These are phyloP conservation scores for Rauvolfia tetraphylla DNA, from an alignment of 257 asterid genomes.

Conservation along the genomic window DNA sequence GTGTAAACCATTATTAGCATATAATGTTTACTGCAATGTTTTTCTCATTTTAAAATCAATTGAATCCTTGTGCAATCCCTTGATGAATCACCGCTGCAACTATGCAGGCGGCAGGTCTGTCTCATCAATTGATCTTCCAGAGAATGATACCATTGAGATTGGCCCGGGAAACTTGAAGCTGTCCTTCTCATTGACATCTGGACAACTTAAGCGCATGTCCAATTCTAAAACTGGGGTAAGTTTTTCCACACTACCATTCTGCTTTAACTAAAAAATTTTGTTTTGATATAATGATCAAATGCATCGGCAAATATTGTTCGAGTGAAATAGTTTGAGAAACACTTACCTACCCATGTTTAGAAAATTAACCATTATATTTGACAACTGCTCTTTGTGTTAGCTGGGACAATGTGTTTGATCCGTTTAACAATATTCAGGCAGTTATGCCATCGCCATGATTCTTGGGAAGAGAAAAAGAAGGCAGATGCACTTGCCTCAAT, in stretches of 20 bases:
- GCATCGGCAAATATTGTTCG: not conserved
- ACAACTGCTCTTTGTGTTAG: not conserved
- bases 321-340: not conserved
- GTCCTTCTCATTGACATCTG: constrained; percentile 66
- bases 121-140: constrained; percentile 28
- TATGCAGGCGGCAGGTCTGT: constrained; percentile 36
- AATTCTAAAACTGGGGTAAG: constrained; percentile 70
- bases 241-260: constrained; percentile 3
- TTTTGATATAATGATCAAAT: not conserved
- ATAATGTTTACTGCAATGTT: not conserved
- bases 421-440: not conserved
- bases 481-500: not conserved
- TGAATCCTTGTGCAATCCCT: not conserved
- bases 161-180: constrained; percentile 75
- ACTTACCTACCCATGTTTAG: not conserved
- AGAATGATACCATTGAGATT: constrained; percentile 46
- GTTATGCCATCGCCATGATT: not conserved
- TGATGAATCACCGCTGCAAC: constrained; percentile 12
- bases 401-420: not conserved
- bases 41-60: not conserved
- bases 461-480: not conserved
- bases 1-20: not conserved
- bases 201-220: constrained; percentile 67
- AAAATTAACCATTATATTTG: not conserved
- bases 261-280: not conserved